These are phyloP conservation scores for Anisogramma anomala DNA, from an alignment of 2,329 filamentous ascomycete genomes.

Conservation along the genomic window DNA sequence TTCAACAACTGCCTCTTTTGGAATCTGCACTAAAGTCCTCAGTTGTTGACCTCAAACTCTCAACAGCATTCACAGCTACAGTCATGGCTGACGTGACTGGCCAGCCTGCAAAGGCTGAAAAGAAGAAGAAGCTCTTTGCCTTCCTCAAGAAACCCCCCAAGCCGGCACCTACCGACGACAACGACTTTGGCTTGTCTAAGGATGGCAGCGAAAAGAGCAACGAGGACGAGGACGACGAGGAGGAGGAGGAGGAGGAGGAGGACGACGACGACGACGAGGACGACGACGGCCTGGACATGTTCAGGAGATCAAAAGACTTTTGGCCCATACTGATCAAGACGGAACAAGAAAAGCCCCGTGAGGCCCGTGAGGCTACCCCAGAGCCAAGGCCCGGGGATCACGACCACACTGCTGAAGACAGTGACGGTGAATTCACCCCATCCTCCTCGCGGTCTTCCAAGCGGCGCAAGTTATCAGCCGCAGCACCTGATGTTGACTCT, in stretches of 20 bases:
- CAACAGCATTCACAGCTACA: background rate
- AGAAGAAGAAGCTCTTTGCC: conserved; percentile 18
- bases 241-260: conserved; percentile 6
- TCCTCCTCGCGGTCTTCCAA: conserved; percentile 5
- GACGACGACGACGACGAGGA: conserved; percentile 19
- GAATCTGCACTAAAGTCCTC: no score
- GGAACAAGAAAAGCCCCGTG: conserved; percentile 5
- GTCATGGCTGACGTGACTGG: conserved; percentile 5
- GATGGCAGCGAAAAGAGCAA: conserved; percentile 13
- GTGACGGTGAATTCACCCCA: conserved; percentile 9
- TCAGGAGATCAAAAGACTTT: conserved; percentile 39
- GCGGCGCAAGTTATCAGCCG: conserved; percentile 10
- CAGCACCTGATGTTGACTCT: background rate
- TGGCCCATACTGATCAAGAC: conserved; percentile 28
- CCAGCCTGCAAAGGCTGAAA: conserved; percentile 10
- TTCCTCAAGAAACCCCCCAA: conserved; percentile 16
- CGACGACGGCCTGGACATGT: conserved; percentile 33
- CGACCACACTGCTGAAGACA: conserved; percentile 7
- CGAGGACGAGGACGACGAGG: conserved; percentile 21
- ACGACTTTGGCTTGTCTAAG: background rate
- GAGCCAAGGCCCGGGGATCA: conserved; percentile 2
- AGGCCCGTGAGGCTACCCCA: conserved; percentile 1
- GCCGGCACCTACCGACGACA: background rate
- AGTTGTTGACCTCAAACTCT: no score
- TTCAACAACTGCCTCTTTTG: no score